These are phyloP conservation scores for Smittium culicis DNA, from an alignment of 371 early-diverging fungal species.

Conservation along the genomic window DNA sequence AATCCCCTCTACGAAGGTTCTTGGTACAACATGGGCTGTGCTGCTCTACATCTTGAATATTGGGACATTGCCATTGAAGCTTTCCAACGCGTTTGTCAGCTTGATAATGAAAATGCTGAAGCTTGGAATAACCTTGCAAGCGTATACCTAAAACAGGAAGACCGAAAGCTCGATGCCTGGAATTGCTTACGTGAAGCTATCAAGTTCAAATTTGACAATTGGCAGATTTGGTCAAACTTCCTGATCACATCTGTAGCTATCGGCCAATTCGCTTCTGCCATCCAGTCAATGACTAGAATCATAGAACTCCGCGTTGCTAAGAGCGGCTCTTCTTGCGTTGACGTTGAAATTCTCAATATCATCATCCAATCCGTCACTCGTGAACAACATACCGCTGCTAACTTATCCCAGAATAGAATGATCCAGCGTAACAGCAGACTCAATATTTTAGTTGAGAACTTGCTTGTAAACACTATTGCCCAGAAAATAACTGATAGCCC, in stretches of 20 bases:
- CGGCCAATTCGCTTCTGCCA: conserved; percentile 66
- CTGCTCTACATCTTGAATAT: conserved; percentile 64
- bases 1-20: conserved; percentile 89
- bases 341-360: conserved; percentile 53
- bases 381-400: conserved; percentile 11
- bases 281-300: conserved; percentile 69
- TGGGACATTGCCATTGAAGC: conserved; percentile 62
- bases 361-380: conserved; percentile 48
- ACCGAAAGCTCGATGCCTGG: conserved; percentile 59
- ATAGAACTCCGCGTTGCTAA: conserved; percentile 59
- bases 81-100: conserved; percentile 55
- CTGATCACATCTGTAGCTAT: conserved; percentile 61
- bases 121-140: conserved; percentile 94
- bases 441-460: conserved; percentile 17
- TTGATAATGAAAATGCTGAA: conserved; percentile 77
- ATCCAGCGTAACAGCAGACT: not conserved
- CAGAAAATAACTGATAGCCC: conserved; percentile 59
- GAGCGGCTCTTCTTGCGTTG: conserved; percentile 51
- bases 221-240: conserved; percentile 88
- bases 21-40: conserved; percentile 93
- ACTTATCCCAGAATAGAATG: conserved; percentile 13
- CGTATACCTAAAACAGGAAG: conserved; percentile 49
- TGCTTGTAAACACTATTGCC: conserved; percentile 52
- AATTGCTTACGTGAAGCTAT: conserved; percentile 70
- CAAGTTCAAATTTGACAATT: conserved; percentile 59